These are phyloP conservation scores for Lactarius vividus DNA, from an alignment of 768 basidiomycete genomes.

Conservation along the genomic window DNA sequence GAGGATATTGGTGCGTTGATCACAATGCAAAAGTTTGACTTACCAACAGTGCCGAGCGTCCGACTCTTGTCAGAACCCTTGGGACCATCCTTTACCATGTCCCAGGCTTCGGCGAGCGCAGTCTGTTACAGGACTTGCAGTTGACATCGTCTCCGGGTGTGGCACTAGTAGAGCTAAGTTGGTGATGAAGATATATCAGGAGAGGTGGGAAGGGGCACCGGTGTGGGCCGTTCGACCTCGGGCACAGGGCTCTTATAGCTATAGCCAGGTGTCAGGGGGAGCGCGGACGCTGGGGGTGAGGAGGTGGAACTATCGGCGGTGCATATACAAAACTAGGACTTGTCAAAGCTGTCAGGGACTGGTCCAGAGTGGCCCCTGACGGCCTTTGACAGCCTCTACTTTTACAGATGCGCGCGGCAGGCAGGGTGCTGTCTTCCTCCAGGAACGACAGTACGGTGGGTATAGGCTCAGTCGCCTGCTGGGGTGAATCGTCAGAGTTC, in stretches of 20 bases:
- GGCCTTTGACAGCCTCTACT: no score
- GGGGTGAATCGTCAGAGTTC: no score
- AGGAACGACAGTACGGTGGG: no score
- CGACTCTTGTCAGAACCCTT: background rate
- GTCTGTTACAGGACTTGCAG: constrained; percentile 1
- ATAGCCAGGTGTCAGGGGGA: background rate
- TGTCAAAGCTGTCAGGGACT: no score
- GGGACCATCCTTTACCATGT: constrained; percentile 3
- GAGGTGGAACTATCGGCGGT: background rate
- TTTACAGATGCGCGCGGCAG: no score
- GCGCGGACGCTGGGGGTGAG: no score
- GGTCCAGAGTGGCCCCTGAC: no score
- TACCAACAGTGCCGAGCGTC: no score
- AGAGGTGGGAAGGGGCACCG: background rate
- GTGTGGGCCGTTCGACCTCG: background rate
- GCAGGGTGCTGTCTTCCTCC: no score
- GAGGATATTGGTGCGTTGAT: background rate
- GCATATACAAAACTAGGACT: no score
- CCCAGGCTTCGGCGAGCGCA: background rate
- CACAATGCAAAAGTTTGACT: no score
- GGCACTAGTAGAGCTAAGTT: background rate
- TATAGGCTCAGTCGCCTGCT: no score
- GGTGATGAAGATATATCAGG: background rate
- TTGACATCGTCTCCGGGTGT: background rate
- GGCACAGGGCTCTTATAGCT: background rate